phyloP scores from a whole-genome alignment of 2,329 filamentous ascomycete species.

The Colletotrichum falcatum region DNA sequence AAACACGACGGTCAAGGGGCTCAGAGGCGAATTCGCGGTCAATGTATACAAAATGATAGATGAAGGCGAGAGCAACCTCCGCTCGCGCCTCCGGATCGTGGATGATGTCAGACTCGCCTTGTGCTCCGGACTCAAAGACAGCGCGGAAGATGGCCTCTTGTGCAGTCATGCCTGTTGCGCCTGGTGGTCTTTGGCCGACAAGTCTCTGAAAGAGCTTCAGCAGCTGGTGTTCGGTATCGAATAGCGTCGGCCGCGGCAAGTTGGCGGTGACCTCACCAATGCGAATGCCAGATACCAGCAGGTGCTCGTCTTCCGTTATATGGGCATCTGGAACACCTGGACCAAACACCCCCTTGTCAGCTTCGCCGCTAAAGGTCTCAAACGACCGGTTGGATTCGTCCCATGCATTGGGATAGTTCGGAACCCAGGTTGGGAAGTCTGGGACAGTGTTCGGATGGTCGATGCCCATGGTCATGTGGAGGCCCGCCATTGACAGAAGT shows the following conservation, averaged over 20 bases:
- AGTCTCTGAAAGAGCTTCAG: background rate
- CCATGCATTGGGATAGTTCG: constrained; percentile 3
- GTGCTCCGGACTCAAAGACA: background rate
- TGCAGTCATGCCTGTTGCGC: background rate
- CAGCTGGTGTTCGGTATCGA: background rate
- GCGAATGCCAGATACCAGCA: background rate
- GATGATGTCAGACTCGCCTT: background rate
- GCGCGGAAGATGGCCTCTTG: constrained; percentile 2
- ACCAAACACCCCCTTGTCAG: background rate
- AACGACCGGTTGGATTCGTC: background rate
- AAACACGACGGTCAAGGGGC: background rate
- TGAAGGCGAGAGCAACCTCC: background rate
- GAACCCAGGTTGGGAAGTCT: background rate
- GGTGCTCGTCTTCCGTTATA: background rate
- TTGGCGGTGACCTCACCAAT: background rate
- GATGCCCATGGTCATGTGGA: background rate
- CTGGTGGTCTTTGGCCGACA: too few species aligned
- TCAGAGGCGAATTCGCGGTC: background rate
- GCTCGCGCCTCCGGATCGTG: too few species aligned
- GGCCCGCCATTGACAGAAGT: background rate
- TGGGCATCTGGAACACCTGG: background rate
- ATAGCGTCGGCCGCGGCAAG: background rate
- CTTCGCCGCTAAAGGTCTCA: background rate
- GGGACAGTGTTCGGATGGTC: background rate
- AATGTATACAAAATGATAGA: background rate